Percentiles rank a stretch among this genome's conserved stretches.
Evolutionary conservation across 176 grass and related monocot species (phyloP).

Genomic region (Hordeum marinum): DNA sequence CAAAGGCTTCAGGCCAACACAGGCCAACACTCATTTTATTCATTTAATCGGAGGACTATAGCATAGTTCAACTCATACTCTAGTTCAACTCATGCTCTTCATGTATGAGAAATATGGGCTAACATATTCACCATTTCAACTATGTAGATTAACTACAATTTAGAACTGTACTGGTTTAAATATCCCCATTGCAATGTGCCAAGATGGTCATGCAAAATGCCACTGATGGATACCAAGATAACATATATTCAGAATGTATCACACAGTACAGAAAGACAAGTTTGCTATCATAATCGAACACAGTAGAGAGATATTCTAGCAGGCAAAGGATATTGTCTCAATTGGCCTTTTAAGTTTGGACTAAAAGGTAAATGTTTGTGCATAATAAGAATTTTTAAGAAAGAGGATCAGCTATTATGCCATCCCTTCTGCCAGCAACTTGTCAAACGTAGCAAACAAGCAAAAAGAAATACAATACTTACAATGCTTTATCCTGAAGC

Average conservation of each 20-base stretch:
- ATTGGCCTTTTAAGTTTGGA: too few relatives aligned
- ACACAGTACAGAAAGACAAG: neutral
- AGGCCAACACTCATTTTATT: neutral
- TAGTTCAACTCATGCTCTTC: neutral
- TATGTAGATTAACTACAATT: neutral
- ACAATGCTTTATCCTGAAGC: neutral
- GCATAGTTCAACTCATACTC: too few relatives aligned
- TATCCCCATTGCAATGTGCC: neutral
- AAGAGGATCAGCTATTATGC: too few relatives aligned
- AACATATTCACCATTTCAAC: neutral
- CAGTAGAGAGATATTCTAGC: too few relatives aligned
- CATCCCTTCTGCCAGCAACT: neutral
- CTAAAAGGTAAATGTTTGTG: too few relatives aligned
- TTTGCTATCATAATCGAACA: neutral
- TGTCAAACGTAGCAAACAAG: constrained; percentile 9
- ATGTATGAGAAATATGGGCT: neutral
- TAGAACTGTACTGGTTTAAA: neutral
- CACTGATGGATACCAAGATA: neutral
- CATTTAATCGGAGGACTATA: neutral
- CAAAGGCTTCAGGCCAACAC: neutral
- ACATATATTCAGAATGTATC: neutral
- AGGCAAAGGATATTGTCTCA: too few relatives aligned
- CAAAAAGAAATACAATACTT: neutral
- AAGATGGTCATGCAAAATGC: neutral
- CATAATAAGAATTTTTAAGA: too few relatives aligned